Evolutionary conservation across 148 eudicot species (phyloP).

Genomic region (Camellia granthamiana): DNA sequence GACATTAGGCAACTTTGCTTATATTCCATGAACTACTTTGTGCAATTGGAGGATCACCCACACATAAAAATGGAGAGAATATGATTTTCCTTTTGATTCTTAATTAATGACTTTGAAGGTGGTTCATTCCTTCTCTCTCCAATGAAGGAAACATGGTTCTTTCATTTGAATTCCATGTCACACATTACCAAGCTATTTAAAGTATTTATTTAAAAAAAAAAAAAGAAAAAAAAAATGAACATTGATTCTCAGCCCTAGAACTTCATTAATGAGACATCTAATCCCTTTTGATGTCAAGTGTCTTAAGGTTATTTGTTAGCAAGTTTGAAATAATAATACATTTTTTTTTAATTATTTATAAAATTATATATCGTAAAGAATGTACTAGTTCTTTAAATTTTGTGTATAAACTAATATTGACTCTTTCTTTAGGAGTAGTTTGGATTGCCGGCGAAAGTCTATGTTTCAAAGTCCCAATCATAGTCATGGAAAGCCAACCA

Average conservation of each 20-base stretch:
- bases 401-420: not conserved
- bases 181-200: not conserved
- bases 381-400: no score
- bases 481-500: not conserved
- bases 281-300: not conserved
- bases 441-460: not conserved
- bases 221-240: not conserved
- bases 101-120: not conserved
- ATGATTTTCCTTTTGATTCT: constrained; percentile 1
- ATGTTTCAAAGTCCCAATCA: not conserved
- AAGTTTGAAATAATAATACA: no score
- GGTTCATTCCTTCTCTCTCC: not conserved
- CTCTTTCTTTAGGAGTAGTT: not conserved
- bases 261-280: not conserved
- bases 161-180: not conserved
- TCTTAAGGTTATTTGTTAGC: not conserved
- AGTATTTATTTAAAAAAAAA: not conserved
- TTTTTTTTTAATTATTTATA: no score
- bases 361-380: no score
- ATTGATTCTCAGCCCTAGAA: constrained; percentile 5
- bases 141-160: not conserved
- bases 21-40: not conserved
- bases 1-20: not conserved
- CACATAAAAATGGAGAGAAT: no score
- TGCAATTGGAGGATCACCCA: not conserved